Evolutionary conservation across 2,329 filamentous ascomycete species (phyloP).

Genomic region (Pseudopithomyces maydicus): DNA sequence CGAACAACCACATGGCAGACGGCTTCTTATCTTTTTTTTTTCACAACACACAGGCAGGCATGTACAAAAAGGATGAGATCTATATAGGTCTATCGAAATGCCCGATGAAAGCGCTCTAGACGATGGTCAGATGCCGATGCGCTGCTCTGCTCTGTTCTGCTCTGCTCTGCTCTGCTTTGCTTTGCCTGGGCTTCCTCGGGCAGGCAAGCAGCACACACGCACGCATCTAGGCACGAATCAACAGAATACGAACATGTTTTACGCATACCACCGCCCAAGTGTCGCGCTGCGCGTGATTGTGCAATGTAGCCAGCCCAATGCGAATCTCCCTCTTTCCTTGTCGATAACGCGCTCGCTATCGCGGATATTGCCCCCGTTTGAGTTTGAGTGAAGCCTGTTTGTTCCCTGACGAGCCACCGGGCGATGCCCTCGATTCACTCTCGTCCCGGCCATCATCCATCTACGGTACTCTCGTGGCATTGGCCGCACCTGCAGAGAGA

Average conservation of each 20-base stretch:
- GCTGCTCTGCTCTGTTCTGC: no score
- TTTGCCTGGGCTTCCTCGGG: neutral
- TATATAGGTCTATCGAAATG: conserved; percentile 2
- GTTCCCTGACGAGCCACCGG: neutral
- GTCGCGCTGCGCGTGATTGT: neutral
- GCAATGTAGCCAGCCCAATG: no score
- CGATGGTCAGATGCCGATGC: conserved; percentile 8
- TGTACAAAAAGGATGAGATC: conserved; percentile 26
- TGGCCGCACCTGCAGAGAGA: no score
- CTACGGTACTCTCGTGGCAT: no score
- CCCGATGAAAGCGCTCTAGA: conserved; percentile 19
- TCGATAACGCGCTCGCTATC: no score
- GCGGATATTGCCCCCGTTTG: no score
- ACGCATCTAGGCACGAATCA: conserved; percentile 2
- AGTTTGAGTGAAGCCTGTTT: no score
- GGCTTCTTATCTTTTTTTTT: neutral
- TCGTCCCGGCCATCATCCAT: no score
- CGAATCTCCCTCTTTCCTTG: no score
- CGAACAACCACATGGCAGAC: neutral
- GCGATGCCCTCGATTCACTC: no score
- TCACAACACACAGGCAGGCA: neutral
- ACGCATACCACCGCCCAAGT: neutral
- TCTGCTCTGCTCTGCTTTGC: no score
- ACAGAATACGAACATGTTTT: conserved; percentile 25
- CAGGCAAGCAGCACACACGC: neutral